phyloP scores from a whole-genome alignment of 2,329 filamentous ascomycete species.

The Coniochaeta sp. region DNA sequence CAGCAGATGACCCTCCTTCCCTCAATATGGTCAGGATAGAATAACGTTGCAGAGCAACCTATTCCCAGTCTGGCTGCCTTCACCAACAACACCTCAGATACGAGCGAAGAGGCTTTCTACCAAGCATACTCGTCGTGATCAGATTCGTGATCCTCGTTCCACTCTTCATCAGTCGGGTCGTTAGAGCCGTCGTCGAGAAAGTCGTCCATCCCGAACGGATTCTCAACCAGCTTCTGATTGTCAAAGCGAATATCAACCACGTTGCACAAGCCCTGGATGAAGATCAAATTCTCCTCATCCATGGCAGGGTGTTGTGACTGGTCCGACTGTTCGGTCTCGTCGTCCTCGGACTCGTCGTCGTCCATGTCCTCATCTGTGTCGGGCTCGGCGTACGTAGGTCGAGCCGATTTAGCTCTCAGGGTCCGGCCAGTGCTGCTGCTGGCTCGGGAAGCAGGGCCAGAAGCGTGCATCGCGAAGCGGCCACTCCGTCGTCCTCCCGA shows the following conservation, averaged over 20 bases:
- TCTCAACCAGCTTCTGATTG: constrained; percentile 65
- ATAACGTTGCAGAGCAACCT: not conserved
- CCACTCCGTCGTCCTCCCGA: constrained; percentile 29
- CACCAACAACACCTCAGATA: not conserved
- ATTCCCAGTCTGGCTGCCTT: not conserved
- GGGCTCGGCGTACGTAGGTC: constrained; percentile 33
- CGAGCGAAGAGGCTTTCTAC: constrained; percentile 1
- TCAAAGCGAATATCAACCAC: constrained; percentile 67
- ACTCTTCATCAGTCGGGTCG: constrained; percentile 48
- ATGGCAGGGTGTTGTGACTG: not conserved
- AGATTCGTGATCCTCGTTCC: constrained; percentile 25
- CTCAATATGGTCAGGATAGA: not conserved
- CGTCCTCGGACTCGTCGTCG: constrained; percentile 12
- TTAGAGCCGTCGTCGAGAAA: constrained; percentile 54
- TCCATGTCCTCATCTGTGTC: constrained; percentile 36
- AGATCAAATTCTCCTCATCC: constrained; percentile 5
- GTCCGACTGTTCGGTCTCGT: not conserved
- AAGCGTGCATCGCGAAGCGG: constrained; percentile 23
- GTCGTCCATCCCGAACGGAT: constrained; percentile 63
- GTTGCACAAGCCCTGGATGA: constrained; percentile 58
- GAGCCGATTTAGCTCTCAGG: constrained; percentile 9
- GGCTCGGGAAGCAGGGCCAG: constrained; percentile 17
- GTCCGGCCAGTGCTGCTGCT: constrained; percentile 20
- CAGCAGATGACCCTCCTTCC: not conserved
- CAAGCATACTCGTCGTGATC: constrained; percentile 13